Evolutionary conservation across 305 asterid genomes (phyloP), one percentile per base, ranked within the genome.

Genomic region (Rubia peregrina): DNA sequence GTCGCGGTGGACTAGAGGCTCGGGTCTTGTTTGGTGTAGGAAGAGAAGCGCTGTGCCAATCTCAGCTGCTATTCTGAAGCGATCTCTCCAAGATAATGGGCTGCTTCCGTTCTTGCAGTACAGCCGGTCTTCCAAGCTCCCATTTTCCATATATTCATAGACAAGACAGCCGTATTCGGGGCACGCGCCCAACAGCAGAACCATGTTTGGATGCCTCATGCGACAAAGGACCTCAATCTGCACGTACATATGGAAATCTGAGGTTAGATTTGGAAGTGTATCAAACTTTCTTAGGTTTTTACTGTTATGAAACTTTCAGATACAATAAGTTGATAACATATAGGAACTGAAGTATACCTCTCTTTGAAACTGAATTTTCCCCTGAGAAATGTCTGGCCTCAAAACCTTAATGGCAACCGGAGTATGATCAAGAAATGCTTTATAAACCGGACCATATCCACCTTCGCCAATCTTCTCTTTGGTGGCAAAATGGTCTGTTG

Each of bases 1-100:
- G 76, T 91, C 98, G 33, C 95, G 96, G 67, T 91, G 98, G 75
- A 92, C 98, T 3, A 92, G 84, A 72, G 96, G 98, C 79, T 88
- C 89, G 5, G 96, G 98, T 78, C 68, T 87, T 75, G 94, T 80
- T 36, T 81, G 87, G 70, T 92, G 96, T 63, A 92, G 93, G 81
- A 90, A 92, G 78, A 83, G 89, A 61, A 92, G 85, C 76, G 95
- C 91, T 5, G 95, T 89, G 70, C 92, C 89, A 24, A 90, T 87
- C 77, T 92, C 98, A 1, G 89, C 87, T 19, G 98, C 95, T 56
- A 92, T 88, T 75, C 90, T 77, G 72, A 90, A 87, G 22, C 96
- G 95, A 17, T 73, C 74, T 33, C 76, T 76, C 96, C 95, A 87
- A 33, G 96, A 76, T n/a, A 92, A 61, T 2, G 98, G 84, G 40